Base-by-base conservation (phyloP, 208 protist genomes). In the Porcisia deanei region DNA sequence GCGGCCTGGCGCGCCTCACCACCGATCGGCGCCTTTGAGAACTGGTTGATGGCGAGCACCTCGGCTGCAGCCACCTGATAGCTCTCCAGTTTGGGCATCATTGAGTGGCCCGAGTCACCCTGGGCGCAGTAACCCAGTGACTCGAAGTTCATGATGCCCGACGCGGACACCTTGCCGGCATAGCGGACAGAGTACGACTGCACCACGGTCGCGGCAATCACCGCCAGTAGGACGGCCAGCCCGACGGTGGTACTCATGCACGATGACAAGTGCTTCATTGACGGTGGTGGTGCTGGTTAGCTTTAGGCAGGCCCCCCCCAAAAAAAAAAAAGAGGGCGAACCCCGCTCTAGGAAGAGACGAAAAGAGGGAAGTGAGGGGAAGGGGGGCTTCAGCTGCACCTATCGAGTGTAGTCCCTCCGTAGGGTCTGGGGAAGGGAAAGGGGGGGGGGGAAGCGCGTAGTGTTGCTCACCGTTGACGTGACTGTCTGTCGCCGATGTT, bases 71-170 rank as follows among this genome's bases (percentile, higher is more conserved):
- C 47, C 4, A 25, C 41, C 49, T 91, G 82, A 53, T 82, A 86
- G 69, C 60, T 63, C 61, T 77, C 30, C 67, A 74, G 80, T 71
- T 80, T 91, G 20, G 89, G 89, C 89, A 94, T 94, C 85, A 90
- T 87, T 25, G 82, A 82, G 76, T 91, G 86, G 18, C 75, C 81
- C 4, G 64, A 22, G 71, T 87, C 78, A 25, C 65, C 72, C 12
- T 49, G 60, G 3, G 68, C 76, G 67, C 88, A 92, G 77, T 83
- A 87, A 41, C 84, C 85, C 2, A 58, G 16, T 5, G 55, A 8
- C 37, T 71, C 71, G 25, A 82, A 79, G 49, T 73, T 80, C 72
- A 77, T 82, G 14, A 76, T 67, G 4, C 71, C 69, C 0, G 25
- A 37, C 16, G 77, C 30, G 0, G 83, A 76, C 7, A 49, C 80